Conservation (phyloP, 1,139 yeast species). For the Pichia sp. region DNA sequence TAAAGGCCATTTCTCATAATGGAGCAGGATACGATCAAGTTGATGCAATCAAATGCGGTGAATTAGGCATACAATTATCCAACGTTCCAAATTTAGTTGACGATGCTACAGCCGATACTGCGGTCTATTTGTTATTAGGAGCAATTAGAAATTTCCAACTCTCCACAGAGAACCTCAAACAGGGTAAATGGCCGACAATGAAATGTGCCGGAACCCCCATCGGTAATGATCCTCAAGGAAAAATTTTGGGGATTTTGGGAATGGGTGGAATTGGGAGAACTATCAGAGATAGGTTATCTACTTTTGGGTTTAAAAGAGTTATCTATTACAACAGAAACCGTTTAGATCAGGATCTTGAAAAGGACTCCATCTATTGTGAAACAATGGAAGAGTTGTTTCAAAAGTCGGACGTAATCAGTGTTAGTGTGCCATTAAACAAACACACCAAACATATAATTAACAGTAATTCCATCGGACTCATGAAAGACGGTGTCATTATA, state of each 20-base stretch:
- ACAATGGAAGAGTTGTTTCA: constrained; percentile 47
- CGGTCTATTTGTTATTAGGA: constrained; percentile 55
- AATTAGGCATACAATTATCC: constrained; percentile 51
- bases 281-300: constrained; percentile 53
- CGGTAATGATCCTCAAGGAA: constrained; percentile 56
- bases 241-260: constrained; percentile 64
- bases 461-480: constrained; percentile 41
- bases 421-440: constrained; percentile 55
- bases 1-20: constrained; percentile 62
- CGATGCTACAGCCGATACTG: constrained; percentile 77
- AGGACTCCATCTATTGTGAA: constrained; percentile 41
- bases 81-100: constrained; percentile 70
- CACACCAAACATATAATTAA: constrained; percentile 48
- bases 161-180: constrained; percentile 38
- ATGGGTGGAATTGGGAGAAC: constrained; percentile 82
- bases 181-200: constrained; percentile 49
- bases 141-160: constrained; percentile 58
- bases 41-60: constrained; percentile 46
- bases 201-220: constrained; percentile 37
- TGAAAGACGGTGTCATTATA: constrained; percentile 62
- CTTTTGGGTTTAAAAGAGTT: constrained; percentile 56
- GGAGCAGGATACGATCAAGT: constrained; percentile 96
- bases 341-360: constrained; percentile 45
- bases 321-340: constrained; percentile 56
- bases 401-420: constrained; percentile 49